Percentiles rank a stretch among this genome's conserved stretches.
Evolutionary conservation across 2,329 filamentous ascomycete genomes (phyloP).

Genomic region (Monosporascus cannonballus): DNA sequence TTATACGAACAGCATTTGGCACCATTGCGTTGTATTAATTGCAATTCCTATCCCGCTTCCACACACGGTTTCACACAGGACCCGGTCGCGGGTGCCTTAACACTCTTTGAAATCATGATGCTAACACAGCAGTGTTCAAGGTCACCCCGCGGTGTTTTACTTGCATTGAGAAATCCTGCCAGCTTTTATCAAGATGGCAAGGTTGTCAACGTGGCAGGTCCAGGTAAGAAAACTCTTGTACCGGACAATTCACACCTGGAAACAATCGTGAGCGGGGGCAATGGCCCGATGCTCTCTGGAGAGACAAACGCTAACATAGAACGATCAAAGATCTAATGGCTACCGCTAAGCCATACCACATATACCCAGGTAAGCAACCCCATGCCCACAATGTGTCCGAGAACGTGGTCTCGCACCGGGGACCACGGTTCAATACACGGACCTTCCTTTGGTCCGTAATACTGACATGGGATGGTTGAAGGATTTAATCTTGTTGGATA

Average conservation of each 20-base stretch:
- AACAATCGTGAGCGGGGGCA: neutral
- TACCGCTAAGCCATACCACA: constrained; percentile 81
- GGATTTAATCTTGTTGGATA: constrained; percentile 82
- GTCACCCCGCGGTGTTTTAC: constrained; percentile 73
- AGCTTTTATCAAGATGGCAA: constrained; percentile 77
- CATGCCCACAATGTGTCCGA: neutral
- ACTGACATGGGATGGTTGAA: neutral
- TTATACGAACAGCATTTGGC: neutral
- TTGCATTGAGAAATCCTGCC: constrained; percentile 81
- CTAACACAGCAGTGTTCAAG: neutral
- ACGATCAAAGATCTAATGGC: constrained; percentile 66
- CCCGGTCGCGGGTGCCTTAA: neutral
- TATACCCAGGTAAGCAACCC: constrained; percentile 60
- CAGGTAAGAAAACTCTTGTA: constrained; percentile 3
- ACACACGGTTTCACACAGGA: neutral
- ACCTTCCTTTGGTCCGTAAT: neutral
- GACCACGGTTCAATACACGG: neutral
- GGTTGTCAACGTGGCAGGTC: constrained; percentile 52
- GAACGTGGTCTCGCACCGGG: neutral
- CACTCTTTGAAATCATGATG: constrained; percentile 52
- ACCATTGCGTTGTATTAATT: neutral
- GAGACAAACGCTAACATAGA: constrained; percentile 3
- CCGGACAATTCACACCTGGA: neutral
- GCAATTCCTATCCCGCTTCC: too few species aligned
- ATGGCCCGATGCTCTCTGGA: neutral